A percentile compares a stretch with the other conserved stretches of the same genome.
Conservation (phyloP, 768 basidiomycete genomes). For the Tulasnella sp. region DNA sequence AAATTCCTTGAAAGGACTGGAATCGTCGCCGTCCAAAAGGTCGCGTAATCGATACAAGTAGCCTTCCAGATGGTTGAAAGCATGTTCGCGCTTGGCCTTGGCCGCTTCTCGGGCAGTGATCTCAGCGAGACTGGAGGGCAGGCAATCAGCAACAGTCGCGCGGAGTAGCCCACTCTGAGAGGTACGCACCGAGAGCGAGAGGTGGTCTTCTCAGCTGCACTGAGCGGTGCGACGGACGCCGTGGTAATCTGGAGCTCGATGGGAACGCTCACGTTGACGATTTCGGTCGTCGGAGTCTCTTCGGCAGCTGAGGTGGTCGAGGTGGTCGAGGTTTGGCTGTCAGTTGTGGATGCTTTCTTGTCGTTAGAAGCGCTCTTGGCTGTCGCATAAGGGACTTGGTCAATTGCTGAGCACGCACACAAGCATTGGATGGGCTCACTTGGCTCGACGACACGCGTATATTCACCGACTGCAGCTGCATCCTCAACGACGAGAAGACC, state of each 20-base stretch:
- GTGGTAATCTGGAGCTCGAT: constrained; percentile 53
- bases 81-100: constrained; percentile 75
- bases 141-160: neutral
- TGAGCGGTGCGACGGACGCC: constrained; percentile 63
- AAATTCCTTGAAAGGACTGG: constrained; percentile 75
- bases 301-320: neutral
- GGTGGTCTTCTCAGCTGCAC: constrained; percentile 58
- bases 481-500: constrained; percentile 74
- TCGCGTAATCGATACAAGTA: constrained; percentile 89
- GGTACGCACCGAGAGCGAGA: constrained; percentile 55
- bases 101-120: constrained; percentile 67
- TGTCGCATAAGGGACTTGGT: neutral
- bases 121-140: constrained; percentile 49
- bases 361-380: constrained; percentile 8
- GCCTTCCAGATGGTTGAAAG: constrained; percentile 79
- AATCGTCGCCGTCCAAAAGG: constrained; percentile 52
- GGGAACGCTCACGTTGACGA: constrained; percentile 41
- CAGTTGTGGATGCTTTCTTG: constrained; percentile 12
- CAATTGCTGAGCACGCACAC: constrained; percentile 17
- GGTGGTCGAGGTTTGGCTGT: constrained; percentile 13
- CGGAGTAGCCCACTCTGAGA: neutral
- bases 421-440: constrained; percentile 18
- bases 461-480: constrained; percentile 66
- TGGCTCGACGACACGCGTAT: constrained; percentile 56
- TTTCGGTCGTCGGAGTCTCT: constrained; percentile 18